Percentiles rank a stretch among this genome's conserved stretches.
These are phyloP conservation scores for Coix lacrymajobi DNA, from an alignment of 176 grass and related monocot species.

Conservation along the genomic window DNA sequence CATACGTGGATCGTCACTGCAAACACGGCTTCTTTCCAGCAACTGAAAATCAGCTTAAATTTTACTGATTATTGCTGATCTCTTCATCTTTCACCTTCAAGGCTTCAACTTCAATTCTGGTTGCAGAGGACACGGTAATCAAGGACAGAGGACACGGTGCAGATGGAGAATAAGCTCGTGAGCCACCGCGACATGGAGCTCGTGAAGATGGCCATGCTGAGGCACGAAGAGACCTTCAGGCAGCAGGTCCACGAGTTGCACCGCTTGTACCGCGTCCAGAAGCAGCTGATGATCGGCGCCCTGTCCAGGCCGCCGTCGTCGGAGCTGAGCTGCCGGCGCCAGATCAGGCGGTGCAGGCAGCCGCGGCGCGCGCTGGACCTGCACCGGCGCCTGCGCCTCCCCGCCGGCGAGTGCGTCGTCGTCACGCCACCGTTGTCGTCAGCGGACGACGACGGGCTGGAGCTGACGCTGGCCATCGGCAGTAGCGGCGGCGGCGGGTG, in stretches of 20 bases:
- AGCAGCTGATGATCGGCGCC: slow-evolving; percentile 63
- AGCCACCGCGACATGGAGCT: slow-evolving; percentile 58
- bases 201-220: slow-evolving; percentile 74
- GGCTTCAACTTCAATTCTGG: background rate
- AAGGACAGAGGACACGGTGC: slow-evolving; percentile 1
- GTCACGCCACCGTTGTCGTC: background rate
- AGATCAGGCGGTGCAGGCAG: slow-evolving; percentile 23
- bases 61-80: background rate
- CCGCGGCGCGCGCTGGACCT: slow-evolving; percentile 30
- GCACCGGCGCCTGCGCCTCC: background rate
- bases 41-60: background rate
- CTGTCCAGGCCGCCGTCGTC: background rate
- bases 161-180: slow-evolving; percentile 45
- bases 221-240: slow-evolving; percentile 67
- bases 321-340: slow-evolving; percentile 30
- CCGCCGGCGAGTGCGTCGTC: slow-evolving; percentile 28
- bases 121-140: background rate
- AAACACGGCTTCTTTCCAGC: background rate
- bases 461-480: slow-evolving; percentile 61
- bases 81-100: background rate
- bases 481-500: background rate
- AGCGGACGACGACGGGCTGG: slow-evolving; percentile 21
- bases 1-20: background rate
- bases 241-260: slow-evolving; percentile 75
- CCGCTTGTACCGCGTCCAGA: slow-evolving; percentile 60